phyloP scores from a whole-genome alignment of 2,329 filamentous ascomycete genomes.

The Zymoseptoria brevis region DNA sequence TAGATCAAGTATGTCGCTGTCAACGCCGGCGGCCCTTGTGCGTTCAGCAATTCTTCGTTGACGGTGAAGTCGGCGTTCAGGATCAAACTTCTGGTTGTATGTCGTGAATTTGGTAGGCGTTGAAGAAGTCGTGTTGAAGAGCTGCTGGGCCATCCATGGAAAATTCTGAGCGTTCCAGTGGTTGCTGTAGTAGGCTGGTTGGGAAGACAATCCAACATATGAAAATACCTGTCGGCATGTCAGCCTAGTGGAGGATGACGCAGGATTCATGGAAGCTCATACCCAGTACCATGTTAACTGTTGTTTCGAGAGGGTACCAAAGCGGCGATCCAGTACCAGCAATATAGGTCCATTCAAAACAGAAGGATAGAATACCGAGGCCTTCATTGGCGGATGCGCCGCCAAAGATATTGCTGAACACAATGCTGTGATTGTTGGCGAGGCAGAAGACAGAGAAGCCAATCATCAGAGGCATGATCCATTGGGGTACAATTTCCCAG shows the following conservation, averaged over 20 bases:
- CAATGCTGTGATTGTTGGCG: constrained; percentile 34
- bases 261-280: neutral
- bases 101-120: constrained; percentile 31
- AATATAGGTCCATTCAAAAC: constrained; percentile 42
- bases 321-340: constrained; percentile 15
- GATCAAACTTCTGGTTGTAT: constrained; percentile 40
- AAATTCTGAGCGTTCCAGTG: constrained; percentile 36
- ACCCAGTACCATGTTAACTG: constrained; percentile 4
- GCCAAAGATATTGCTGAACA: constrained; percentile 45
- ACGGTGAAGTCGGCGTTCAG: constrained; percentile 35
- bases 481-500: constrained; percentile 45
- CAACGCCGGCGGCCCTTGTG: constrained; percentile 37
- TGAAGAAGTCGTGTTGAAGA: constrained; percentile 32
- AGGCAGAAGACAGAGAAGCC: constrained; percentile 41
- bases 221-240: neutral
- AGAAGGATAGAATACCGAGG: constrained; percentile 36
- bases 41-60: constrained; percentile 28
- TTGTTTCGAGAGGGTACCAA: constrained; percentile 5
- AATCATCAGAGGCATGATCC: constrained; percentile 38
- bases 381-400: constrained; percentile 42
- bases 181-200: constrained; percentile 38
- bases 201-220: constrained; percentile 20
- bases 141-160: constrained; percentile 37
- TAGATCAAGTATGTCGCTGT: constrained; percentile 33
- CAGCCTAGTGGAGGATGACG: neutral